Conservation (phyloP, 2,329 filamentous ascomycete genomes). For the Mariannaea elegans region DNA sequence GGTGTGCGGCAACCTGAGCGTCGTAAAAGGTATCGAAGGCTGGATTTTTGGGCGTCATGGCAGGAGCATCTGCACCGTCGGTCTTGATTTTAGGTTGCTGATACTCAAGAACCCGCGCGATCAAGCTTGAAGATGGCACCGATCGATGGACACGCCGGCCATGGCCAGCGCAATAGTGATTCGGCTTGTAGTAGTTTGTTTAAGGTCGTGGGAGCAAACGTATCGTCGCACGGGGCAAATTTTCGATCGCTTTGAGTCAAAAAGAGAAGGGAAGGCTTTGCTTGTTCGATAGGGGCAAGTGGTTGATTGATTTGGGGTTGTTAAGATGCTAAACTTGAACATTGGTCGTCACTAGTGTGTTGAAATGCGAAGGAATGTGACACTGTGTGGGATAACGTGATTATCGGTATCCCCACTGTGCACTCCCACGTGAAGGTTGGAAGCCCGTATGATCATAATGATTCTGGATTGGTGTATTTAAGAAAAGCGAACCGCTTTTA, state of each 20-base stretch:
- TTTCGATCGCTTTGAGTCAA: not conserved
- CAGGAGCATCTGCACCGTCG: slow-evolving; percentile 33
- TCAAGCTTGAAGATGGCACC: slow-evolving; percentile 37
- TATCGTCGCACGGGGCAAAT: not conserved
- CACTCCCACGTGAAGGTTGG: not conserved
- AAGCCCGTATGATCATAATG: not conserved
- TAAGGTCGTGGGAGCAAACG: not conserved
- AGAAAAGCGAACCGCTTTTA: too few species aligned
- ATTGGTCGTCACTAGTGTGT: slow-evolving; percentile 29
- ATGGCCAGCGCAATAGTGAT: slow-evolving; percentile 31
- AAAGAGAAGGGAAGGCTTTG: not conserved
- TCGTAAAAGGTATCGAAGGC: slow-evolving; percentile 48
- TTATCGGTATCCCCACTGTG: slow-evolving; percentile 23
- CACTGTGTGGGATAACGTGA: slow-evolving; percentile 26
- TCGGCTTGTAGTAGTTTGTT: slow-evolving; percentile 7
- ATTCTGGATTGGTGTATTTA: too few species aligned
- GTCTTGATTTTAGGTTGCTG: slow-evolving; percentile 31
- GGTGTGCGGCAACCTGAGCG: slow-evolving; percentile 46
- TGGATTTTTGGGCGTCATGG: slow-evolving; percentile 47
- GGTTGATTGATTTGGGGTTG: slow-evolving; percentile 13
- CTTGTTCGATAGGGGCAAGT: slow-evolving; percentile 10
- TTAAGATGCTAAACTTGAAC: slow-evolving; percentile 21
- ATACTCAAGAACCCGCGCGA: slow-evolving; percentile 32
- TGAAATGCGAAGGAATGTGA: slow-evolving; percentile 15
- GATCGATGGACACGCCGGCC: slow-evolving; percentile 34